phyloP scores from a whole-genome alignment of 148 eudicot genomes.

The Pouteria glomerata region DNA sequence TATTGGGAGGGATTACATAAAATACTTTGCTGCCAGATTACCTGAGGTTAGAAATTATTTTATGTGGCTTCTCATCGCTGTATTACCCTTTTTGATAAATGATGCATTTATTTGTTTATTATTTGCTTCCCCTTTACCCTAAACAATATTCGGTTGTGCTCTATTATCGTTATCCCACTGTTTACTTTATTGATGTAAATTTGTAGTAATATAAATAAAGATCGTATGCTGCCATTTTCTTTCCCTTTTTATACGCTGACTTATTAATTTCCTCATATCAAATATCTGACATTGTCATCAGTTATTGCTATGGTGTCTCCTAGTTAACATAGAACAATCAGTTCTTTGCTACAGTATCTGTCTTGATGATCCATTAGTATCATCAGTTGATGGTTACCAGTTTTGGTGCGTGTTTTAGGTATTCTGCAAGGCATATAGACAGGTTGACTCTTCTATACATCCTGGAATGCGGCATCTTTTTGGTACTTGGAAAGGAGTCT shows the following conservation, averaged over 20 bases:
- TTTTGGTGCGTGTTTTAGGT: conserved; percentile 47
- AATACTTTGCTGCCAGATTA: conserved; percentile 70
- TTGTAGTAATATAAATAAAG: neutral
- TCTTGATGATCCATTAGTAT: conserved; percentile 4
- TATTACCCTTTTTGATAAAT: neutral
- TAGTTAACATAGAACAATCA: too few species aligned
- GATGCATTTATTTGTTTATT: neutral
- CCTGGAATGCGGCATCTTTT: conserved; percentile 85
- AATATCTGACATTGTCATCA: neutral
- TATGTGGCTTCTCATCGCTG: conserved; percentile 1
- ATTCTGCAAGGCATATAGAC: conserved; percentile 92
- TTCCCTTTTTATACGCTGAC: neutral
- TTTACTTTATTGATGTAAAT: neutral
- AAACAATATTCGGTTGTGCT: neutral
- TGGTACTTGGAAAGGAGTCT: conserved; percentile 97
- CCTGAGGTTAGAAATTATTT: conserved; percentile 74
- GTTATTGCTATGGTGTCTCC: too few species aligned
- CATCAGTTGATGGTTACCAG: neutral
- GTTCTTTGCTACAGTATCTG: neutral
- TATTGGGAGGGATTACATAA: conserved; percentile 92
- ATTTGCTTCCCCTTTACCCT: neutral
- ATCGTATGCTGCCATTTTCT: neutral
- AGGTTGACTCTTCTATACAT: conserved; percentile 74
- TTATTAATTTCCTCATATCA: neutral
- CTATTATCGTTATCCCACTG: neutral